phyloP scores from a whole-genome alignment of 1,284 basidiomycete genomes.

The Moesziomyces antarcticus region DNA sequence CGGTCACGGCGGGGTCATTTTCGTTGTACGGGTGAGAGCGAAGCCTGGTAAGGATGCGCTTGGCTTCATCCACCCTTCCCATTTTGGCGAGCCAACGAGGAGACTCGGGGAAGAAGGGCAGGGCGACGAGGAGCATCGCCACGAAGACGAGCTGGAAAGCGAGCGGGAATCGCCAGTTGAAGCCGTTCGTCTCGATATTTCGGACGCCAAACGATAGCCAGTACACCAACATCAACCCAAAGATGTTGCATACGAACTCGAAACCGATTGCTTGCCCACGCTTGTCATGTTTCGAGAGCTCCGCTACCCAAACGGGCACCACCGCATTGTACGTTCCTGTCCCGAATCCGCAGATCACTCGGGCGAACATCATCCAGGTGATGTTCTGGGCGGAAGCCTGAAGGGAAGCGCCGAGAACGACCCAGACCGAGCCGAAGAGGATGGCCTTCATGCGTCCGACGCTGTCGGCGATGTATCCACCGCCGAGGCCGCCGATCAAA shows the following conservation, averaged over 20 bases:
- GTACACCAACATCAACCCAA: slow-evolving; percentile 24
- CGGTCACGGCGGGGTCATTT: slow-evolving; percentile 12
- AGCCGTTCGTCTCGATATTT: slow-evolving; percentile 15
- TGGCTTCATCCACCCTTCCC: slow-evolving; percentile 32
- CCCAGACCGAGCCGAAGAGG: slow-evolving; percentile 29
- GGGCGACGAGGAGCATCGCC: slow-evolving; percentile 10
- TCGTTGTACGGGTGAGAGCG: slow-evolving; percentile 27
- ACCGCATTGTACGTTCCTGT: slow-evolving; percentile 18
- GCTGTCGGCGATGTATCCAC: slow-evolving; percentile 26
- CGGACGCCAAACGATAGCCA: slow-evolving; percentile 27
- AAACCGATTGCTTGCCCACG: slow-evolving; percentile 24
- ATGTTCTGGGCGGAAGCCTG: slow-evolving; percentile 30
- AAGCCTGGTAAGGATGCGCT: slow-evolving; percentile 19
- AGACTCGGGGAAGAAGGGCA: slow-evolving; percentile 36
- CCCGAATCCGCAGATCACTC: slow-evolving; percentile 9
- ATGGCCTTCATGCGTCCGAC: slow-evolving; percentile 32
- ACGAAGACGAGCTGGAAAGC: slow-evolving; percentile 35
- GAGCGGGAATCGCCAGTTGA: slow-evolving; percentile 32
- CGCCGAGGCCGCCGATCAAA: slow-evolving; percentile 24
- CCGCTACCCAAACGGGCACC: slow-evolving; percentile 27
- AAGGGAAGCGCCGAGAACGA: slow-evolving; percentile 18
- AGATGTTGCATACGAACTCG: slow-evolving; percentile 27
- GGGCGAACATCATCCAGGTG: slow-evolving; percentile 26
- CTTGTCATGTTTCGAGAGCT: slow-evolving; percentile 19
- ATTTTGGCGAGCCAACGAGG: slow-evolving; percentile 34